Base-by-base conservation (phyloP, 1,139 yeast species). In the Yarrowia galli region DNA sequence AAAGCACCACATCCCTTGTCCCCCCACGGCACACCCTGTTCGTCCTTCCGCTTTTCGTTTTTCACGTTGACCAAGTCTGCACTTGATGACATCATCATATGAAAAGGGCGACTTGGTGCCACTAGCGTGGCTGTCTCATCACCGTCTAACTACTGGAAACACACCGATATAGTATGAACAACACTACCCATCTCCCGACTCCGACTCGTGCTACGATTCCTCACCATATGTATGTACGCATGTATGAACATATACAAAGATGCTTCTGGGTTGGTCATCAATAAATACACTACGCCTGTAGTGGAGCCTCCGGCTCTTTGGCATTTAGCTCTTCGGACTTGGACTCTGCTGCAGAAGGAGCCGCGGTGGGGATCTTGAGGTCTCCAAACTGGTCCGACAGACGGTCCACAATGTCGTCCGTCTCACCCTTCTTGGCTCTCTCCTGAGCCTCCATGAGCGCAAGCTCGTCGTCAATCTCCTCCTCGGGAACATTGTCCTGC, bases 391-490 rank as follows among this genome's bases (percentile, higher is more conserved):
- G 51, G 32, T 58, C 64, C 9, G 64, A 18, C 16, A 58, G 51
- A 5, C 42, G 16, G 46, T 58, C 64, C 2, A 58, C 64, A 6
- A 28, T 8, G 28, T 28, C 23, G n/a, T 60, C 66, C 25, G 16
- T 36, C 25, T 46, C 66, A 2, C 66, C 56, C 13, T 8, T 38
- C 46, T 46, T 61, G 36, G 54, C 66, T 23, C 13, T 61, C 38
- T 61, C 66, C 38, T 61, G 56, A 9, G 54, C 56, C 38, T 61
- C 66, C 54, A 61, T 36, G 15, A 61, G 45, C 8, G 56, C 56
- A n/a, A 61, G 38, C 18, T 61, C 66, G 16, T 61, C 66, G 38
- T 61, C 66, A 46, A 61, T 48, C 54, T 61, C 66, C 25, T 61
- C 66, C 23, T 61, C 66, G 3, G 56, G 35, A 5, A 36, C 56